Base-by-base conservation (phyloP, 306 rosid species). In the Quillaja saponaria region DNA sequence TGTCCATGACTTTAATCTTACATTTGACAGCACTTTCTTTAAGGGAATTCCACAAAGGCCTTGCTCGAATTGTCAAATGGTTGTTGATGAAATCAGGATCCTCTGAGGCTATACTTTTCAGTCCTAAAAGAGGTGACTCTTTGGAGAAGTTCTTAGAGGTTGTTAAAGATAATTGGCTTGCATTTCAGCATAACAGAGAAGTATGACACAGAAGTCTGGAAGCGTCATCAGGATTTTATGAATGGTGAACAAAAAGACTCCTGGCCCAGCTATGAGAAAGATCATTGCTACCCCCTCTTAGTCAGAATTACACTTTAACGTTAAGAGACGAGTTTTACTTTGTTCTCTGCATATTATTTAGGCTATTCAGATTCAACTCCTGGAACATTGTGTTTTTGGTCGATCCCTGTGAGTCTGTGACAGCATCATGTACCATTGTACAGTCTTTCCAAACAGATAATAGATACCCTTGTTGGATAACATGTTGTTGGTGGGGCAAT, bases 81-180 rank as follows among this genome's bases (percentile, higher is more conserved):
- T 77, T 85, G 69, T 48, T 84, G 71, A 81, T 76, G 52, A 84
- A 84, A 53, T 61, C 53, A 48, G 82, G 66, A 35, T 67, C 86
- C 39, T 64, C 90, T 0, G 82, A 80, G 78, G 91, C 95, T 16
- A 66, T 91, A 47, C 76, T 87, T 70, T 72, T 91, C 40, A 76
- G 95, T 72, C 96, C 96, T n/a, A 76, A 73, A 80, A 80, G 95
- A 71, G 97, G 96, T 34, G 68, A 81, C 54, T 87, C 95, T 15
- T 74, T 91, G 69, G 87, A 75, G 44, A 63, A 70, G 82, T 87
- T 87, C 76, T 73, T 88, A 44, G 77, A 75, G 53, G 78, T 77
- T 78, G 75, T 84, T 21, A 51, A 76, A 76, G 90, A 79, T 71
- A 72, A 60, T n/a, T 73, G 86, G 80, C 67, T 65, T 83, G 78